These are phyloP conservation scores for Cornus controversa DNA, from an alignment of 148 eudicot species.

Conservation along the genomic window DNA sequence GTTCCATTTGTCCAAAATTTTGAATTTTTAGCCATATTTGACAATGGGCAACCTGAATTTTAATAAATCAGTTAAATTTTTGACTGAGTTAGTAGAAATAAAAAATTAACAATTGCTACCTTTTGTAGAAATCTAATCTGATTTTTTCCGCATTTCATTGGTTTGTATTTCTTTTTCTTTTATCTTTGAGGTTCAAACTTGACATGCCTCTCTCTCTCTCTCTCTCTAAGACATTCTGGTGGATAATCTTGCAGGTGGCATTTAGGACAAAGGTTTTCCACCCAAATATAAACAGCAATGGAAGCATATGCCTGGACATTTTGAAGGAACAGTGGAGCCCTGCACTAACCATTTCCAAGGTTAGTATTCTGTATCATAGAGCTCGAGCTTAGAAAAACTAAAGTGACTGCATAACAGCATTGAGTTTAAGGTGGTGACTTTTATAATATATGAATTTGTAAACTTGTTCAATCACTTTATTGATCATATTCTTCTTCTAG, in stretches of 20 bases:
- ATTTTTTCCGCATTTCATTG: background rate
- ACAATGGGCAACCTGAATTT: too few species aligned
- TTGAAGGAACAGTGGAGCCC: slow-evolving; percentile 72
- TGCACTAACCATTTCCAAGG: slow-evolving; percentile 64
- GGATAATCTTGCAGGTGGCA: slow-evolving; percentile 49
- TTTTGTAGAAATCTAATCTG: too few species aligned
- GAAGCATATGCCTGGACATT: slow-evolving; percentile 62
- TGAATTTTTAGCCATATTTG: too few species aligned
- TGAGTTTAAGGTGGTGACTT: background rate
- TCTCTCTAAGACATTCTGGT: background rate
- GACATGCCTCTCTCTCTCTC: background rate
- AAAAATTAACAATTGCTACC: too few species aligned
- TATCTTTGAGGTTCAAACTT: background rate
- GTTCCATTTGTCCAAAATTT: too few species aligned
- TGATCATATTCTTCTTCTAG: background rate
- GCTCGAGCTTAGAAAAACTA: background rate
- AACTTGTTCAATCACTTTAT: background rate
- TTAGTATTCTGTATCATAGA: background rate
- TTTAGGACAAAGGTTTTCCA: slow-evolving; percentile 59
- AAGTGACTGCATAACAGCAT: background rate
- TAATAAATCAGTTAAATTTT: too few species aligned
- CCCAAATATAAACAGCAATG: slow-evolving; percentile 54
- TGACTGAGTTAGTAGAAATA: too few species aligned
- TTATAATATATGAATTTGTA: background rate
- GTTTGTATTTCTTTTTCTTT: background rate